phyloP scores from a whole-genome alignment of 129 eudicot species.

The Tagetes patula region DNA sequence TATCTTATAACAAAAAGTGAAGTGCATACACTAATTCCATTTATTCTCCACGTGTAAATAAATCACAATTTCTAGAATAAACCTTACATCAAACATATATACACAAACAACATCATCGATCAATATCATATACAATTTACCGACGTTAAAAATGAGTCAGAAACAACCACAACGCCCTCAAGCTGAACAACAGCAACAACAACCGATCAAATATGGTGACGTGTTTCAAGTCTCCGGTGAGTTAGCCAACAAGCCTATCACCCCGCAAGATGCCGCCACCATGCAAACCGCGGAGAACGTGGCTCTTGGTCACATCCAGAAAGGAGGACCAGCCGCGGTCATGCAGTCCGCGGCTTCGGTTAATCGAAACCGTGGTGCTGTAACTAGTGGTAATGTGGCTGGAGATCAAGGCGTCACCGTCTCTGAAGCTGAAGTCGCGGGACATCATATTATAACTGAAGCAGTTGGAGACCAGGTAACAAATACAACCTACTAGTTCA shows the following conservation, averaged over 20 bases:
- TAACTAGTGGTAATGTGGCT: neutral
- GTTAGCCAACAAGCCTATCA: conserved; percentile 46
- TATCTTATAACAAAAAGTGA: too few species aligned
- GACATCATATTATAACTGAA: conserved; percentile 43
- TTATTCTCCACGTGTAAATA: too few species aligned
- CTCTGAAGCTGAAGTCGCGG: conserved; percentile 40
- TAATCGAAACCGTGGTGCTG: conserved; percentile 33
- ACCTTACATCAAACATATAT: too few species aligned
- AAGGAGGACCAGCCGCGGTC: conserved; percentile 64
- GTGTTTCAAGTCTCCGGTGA: conserved; percentile 59
- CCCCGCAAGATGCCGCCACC: conserved; percentile 65
- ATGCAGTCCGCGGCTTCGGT: conserved; percentile 64
- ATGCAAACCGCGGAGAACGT: conserved; percentile 65
- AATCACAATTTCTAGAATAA: too few species aligned
- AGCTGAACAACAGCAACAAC: neutral
- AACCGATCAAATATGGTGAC: conserved; percentile 59
- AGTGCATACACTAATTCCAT: too few species aligned
- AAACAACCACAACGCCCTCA: too few species aligned
- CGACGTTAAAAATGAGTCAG: too few species aligned
- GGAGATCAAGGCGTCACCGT: conserved; percentile 36
- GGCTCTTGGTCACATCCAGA: conserved; percentile 43
- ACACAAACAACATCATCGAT: too few species aligned
- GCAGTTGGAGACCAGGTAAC: conserved; percentile 53
- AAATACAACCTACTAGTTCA: too few species aligned
- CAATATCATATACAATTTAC: too few species aligned